Base-by-base conservation (phyloP, 2,329 filamentous ascomycete genomes). In the Thielaviopsis populi region DNA sequence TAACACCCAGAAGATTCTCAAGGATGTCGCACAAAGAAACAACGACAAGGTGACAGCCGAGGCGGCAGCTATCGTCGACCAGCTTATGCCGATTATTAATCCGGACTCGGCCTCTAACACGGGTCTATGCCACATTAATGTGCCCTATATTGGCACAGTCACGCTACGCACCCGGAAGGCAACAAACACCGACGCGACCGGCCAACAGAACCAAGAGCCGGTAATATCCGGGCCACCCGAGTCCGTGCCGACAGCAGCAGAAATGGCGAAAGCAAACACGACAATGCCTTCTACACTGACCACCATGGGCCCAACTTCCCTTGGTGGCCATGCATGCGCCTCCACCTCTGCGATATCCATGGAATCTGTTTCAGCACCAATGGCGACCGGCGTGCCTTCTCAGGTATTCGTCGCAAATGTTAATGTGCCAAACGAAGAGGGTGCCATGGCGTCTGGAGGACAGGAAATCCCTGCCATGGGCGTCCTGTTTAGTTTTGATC, bases 91-190 rank as follows among this genome's bases (percentile, higher is more conserved):
- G 13, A 73, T 80, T 24, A 71, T 77, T 11, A 71, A 75, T 19
- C 53, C 53, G 15, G 10, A 56, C 7, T 68, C 69, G 19, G 68
- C 70, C 7, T 62, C 65, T 6, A 27, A 42, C 13, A 46, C 54
- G 13, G 66, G 62, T 67, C 67, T 27, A 63, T 79, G 41, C 72
- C 61, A 73, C 4, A 71, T 80, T 6, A 74, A 74, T 43, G 73
- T 80, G 2, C 78, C 78, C 0, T 79, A 77, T 66, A 70, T 79
- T 1, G 78, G 78, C 27, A 77, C 75, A 1, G 72, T 80, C 50
- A 78, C 75, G 65, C 77, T 80, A 67, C 74, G 68, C 46, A 73
- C 54, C 61, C 67, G 40, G 56, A 46, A 61, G 10, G 8, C 33
- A 33, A 13, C 33, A 24, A 27, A 30, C 22, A 40, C 17, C 6